Percentiles rank a stretch among this genome's conserved stretches.
Conservation (phyloP, 2,329 filamentous ascomycete species). For the Scedosporium apiospermum region DNA sequence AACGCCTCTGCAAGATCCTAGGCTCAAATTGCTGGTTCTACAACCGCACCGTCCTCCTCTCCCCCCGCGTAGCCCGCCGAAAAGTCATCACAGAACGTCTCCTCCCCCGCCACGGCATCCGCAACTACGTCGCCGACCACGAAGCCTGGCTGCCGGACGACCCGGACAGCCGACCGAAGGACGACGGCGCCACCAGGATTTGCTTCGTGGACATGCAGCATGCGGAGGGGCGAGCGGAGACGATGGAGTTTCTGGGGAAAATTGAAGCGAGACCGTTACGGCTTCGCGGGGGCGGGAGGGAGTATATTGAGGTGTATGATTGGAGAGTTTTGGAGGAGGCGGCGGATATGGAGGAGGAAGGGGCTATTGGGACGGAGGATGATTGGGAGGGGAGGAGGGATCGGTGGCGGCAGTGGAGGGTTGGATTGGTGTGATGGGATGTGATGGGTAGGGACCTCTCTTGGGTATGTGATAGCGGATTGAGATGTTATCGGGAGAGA, state of each 20-base stretch:
- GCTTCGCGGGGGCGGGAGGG: conserved; percentile 18
- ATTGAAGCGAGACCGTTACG: conserved; percentile 21
- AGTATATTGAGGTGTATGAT: conserved; percentile 34
- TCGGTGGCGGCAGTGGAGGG: conserved; percentile 34
- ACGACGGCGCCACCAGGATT: conserved; percentile 6
- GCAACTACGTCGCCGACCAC: conserved; percentile 22
- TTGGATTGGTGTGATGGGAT: conserved; percentile 27
- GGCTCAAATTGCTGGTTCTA: conserved; percentile 27
- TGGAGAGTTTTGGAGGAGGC: conserved; percentile 35
- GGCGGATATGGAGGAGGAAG: conserved; percentile 25
- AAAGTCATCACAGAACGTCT: conserved; percentile 27
- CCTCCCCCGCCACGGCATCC: conserved; percentile 31
- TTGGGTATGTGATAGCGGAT: neutral
- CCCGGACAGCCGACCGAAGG: neutral
- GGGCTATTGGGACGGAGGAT: conserved; percentile 18
- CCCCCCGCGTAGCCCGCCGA: conserved; percentile 28
- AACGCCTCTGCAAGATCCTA: conserved; percentile 20
- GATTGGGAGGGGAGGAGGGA: conserved; percentile 22
- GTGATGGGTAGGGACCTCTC: neutral
- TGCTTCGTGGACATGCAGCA: conserved; percentile 28
- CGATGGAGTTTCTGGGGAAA: conserved; percentile 20
- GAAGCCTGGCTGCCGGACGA: conserved; percentile 20
- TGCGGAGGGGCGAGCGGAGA: conserved; percentile 18
- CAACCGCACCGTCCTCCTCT: conserved; percentile 28
- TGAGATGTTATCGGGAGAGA: neutral